Evolutionary conservation across 129 eudicot genomes (phyloP).

Genomic region (Artemisia tridentata): DNA sequence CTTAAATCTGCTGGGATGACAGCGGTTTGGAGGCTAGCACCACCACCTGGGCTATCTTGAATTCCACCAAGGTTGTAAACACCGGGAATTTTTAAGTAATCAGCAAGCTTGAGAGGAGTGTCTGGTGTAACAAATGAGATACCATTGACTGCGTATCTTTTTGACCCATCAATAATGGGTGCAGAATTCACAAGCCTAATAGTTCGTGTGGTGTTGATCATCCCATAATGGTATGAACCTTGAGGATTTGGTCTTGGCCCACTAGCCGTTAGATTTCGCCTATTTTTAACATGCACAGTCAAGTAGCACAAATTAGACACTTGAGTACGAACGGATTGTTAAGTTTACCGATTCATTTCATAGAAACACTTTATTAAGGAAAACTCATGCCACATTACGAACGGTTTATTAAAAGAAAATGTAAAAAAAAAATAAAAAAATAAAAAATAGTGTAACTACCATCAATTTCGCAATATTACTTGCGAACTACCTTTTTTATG

Average conservation of each 20-base stretch:
- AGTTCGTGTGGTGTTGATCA: constrained; percentile 58
- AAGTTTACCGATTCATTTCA: constrained; percentile 15
- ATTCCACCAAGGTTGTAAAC: constrained; percentile 66
- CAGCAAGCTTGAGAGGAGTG: constrained; percentile 80
- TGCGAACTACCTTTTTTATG: no score
- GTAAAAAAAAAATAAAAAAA: no score
- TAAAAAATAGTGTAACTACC: no score
- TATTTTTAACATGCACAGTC: constrained; percentile 3
- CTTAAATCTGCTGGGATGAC: constrained; percentile 63
- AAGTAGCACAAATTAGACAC: constrained; percentile 9
- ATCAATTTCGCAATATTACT: no score
- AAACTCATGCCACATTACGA: no score
- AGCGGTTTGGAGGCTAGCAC: constrained; percentile 53
- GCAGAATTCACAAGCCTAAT: constrained; percentile 59
- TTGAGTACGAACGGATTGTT: not conserved
- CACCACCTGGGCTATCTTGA: constrained; percentile 48
- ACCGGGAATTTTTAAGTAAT: constrained; percentile 69
- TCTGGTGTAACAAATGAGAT: constrained; percentile 54
- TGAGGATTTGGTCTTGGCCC: constrained; percentile 88
- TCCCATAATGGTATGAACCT: constrained; percentile 76
- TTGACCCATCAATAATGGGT: constrained; percentile 51
- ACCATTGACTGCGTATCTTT: constrained; percentile 65
- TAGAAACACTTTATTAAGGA: not conserved
- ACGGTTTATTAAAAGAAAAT: no score
- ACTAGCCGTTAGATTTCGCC: constrained; percentile 71